Conservation (phyloP, 352 stramenopile genomes). For the Elongisporangium anandrum region DNA sequence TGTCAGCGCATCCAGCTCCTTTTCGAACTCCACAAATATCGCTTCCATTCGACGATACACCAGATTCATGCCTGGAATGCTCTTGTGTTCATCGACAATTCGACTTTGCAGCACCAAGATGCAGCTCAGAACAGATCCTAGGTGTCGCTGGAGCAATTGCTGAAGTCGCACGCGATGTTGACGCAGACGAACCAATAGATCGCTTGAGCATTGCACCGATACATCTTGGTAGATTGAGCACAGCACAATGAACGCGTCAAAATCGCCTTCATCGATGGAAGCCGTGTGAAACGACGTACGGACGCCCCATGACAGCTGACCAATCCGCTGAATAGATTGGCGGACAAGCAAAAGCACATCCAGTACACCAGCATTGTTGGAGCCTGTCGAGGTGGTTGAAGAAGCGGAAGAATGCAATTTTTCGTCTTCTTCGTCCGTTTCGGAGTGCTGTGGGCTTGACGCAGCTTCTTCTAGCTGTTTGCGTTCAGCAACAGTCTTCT, state of each 20-base stretch:
- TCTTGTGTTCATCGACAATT: conserved; percentile 76
- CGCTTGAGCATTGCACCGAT: conserved; percentile 55
- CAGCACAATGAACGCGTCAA: conserved; percentile 80
- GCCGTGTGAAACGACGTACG: conserved; percentile 83
- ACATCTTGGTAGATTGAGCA: conserved; percentile 81
- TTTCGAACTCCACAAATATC: conserved; percentile 58
- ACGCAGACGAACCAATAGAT: conserved; percentile 67
- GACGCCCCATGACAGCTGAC: conserved; percentile 76
- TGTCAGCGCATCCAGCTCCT: conserved; percentile 60
- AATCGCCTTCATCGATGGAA: conserved; percentile 77
- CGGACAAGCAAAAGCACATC: conserved; percentile 77
- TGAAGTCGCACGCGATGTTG: conserved; percentile 63
- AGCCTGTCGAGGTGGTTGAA: conserved; percentile 46
- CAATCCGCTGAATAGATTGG: conserved; percentile 83
- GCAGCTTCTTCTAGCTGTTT: conserved; percentile 13
- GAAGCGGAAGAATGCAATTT: conserved; percentile 54
- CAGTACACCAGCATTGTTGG: conserved; percentile 57
- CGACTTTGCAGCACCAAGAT: conserved; percentile 70
- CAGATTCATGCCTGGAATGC: conserved; percentile 67
- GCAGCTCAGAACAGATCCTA: conserved; percentile 63
- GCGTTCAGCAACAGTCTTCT: conserved; percentile 21
- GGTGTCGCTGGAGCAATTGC: conserved; percentile 73
- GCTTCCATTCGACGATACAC: conserved; percentile 65
- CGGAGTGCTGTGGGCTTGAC: conserved; percentile 60
- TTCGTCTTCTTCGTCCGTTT: conserved; percentile 77